Base-by-base conservation (phyloP, 768 basidiomycete species). In the Phanerochaete carnosa region DNA sequence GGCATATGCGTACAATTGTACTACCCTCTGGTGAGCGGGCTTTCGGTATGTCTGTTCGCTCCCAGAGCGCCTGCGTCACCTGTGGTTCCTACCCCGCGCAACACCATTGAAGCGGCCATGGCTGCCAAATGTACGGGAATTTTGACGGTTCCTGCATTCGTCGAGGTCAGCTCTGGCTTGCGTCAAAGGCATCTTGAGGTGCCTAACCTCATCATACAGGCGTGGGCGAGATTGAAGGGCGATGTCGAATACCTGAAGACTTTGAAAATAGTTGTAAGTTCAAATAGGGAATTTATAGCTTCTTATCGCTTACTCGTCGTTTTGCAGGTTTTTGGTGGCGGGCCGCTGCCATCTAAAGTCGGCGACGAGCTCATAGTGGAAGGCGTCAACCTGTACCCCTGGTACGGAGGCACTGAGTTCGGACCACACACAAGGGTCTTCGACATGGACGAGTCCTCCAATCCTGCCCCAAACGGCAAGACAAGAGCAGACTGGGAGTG, bases 1-100 rank as follows among this genome's bases (percentile, higher is more conserved):
- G 76, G 72, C 4, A 45, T 73, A 1, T 61, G 61, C 25, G 23
- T 64, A 3, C 72, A 75, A 37, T 12, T 76, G 3, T 35, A 72
- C 16, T 58, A 64, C 22, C 64, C 74, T 2, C 15, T 77, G 3
- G 33, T 46, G 6, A 37, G 7, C 22, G 62, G 39, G 19, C 23
- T 54, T 23, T 52, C 62, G 22, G 45, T 59, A 2, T 43, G 39
- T 5, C 9, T 63, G 25, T 63, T 33, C 28, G 52, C 35, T 9
- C 62, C 62, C 0, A 26, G n/a, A n/a, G n/a, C n/a, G n/a, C n/a
- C n/a, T n/a, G n/a, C n/a, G n/a, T n/a, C n/a, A n/a, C n/a, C n/a
- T n/a, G n/a, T n/a, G n/a, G n/a, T n/a, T n/a, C n/a, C n/a, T n/a
- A n/a, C n/a, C n/a, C n/a, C n/a, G n/a, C n/a, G n/a, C n/a, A n/a